Percentiles rank a stretch among this genome's conserved stretches.
Conservation (phyloP, 2,329 filamentous ascomycete genomes). For the Dendryphion nanum region DNA sequence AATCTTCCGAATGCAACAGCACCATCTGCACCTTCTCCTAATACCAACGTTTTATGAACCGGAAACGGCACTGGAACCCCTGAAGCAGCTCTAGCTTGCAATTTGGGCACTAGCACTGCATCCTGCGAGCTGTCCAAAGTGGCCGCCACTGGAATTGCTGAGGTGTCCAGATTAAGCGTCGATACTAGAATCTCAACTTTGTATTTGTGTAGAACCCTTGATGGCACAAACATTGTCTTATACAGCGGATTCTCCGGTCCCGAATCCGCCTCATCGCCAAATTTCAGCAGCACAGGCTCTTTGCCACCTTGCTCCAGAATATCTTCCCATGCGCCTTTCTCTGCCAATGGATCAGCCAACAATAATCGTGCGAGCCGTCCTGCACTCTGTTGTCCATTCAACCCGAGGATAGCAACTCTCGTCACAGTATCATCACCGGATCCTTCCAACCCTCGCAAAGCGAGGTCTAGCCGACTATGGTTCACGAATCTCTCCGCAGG, state of each 20-base stretch:
- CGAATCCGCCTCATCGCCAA: slow-evolving; percentile 51
- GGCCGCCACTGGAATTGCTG: slow-evolving; percentile 24
- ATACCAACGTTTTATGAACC: slow-evolving; percentile 76
- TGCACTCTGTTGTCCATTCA: slow-evolving; percentile 54
- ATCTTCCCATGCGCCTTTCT: slow-evolving; percentile 45
- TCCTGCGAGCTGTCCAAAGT: slow-evolving; percentile 54
- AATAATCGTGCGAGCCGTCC: slow-evolving; percentile 65
- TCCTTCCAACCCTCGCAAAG: slow-evolving; percentile 64
- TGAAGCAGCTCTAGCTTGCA: slow-evolving; percentile 66
- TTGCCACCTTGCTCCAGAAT: slow-evolving; percentile 31
- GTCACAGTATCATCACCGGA: slow-evolving; percentile 55
- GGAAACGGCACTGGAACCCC: slow-evolving; percentile 72
- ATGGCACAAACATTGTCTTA: slow-evolving; percentile 62
- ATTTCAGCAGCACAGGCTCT: slow-evolving; percentile 37
- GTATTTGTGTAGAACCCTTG: slow-evolving; percentile 59
- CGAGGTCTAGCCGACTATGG: slow-evolving; percentile 69
- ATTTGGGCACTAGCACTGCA: slow-evolving; percentile 68
- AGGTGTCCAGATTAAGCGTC: slow-evolving; percentile 49
- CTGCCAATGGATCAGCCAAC: slow-evolving; percentile 46
- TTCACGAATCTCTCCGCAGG: slow-evolving; percentile 63
- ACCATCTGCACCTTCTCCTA: slow-evolving; percentile 70
- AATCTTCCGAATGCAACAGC: slow-evolving; percentile 54
- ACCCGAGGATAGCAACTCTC: slow-evolving; percentile 56
- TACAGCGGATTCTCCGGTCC: slow-evolving; percentile 52
- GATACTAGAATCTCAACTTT: slow-evolving; percentile 64